Conservation (phyloP, 129 eudicot genomes). For the Saposhnikovia divaricata region DNA sequence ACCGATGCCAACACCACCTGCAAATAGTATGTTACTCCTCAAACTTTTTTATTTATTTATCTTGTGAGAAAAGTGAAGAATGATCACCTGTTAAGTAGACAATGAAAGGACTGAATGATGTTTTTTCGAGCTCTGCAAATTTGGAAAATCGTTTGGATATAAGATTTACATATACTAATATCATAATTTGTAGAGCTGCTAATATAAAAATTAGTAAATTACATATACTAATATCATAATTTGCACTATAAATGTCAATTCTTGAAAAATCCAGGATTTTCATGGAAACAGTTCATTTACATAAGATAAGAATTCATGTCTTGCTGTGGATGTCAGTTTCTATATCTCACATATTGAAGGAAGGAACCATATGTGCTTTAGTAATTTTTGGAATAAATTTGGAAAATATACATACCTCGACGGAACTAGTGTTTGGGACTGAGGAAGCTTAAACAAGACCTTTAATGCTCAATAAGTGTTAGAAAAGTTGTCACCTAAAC, state of each 20-base stretch:
- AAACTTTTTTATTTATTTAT: background rate
- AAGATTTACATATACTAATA: background rate
- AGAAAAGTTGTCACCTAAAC: no score
- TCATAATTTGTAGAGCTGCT: background rate
- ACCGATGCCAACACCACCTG: constrained; percentile 55
- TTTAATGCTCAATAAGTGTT: no score
- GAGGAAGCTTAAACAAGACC: no score
- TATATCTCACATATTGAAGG: no score
- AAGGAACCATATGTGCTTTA: no score
- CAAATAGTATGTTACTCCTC: constrained; percentile 38
- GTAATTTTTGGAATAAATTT: no score
- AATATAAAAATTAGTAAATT: background rate
- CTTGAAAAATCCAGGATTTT: background rate
- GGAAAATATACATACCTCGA: no score
- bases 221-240: background rate
- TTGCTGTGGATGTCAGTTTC: no score
- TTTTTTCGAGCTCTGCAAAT: background rate
- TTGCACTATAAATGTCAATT: background rate
- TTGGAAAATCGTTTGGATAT: background rate
- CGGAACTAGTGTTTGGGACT: no score
- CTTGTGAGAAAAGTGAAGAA: background rate
- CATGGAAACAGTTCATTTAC: background rate
- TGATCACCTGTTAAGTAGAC: background rate
- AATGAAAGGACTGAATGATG: background rate
- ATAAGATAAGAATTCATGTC: no score